Evolutionary conservation across 2,329 filamentous ascomycete species (phyloP).

Genomic region (Nigrograna mackinnonii): DNA sequence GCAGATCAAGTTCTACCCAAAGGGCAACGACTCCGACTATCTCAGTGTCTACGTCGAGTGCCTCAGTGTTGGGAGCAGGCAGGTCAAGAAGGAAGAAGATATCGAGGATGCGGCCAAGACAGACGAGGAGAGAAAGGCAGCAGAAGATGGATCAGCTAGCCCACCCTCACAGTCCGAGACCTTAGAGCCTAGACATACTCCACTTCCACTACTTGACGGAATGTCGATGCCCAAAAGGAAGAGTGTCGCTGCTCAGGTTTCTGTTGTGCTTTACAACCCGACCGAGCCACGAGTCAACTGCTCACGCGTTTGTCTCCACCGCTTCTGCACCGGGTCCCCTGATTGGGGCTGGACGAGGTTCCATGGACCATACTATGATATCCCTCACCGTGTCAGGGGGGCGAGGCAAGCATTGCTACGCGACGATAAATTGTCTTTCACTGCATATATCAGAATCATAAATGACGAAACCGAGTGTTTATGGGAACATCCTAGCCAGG

Average conservation of each 20-base stretch:
- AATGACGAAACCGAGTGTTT: slow-evolving; percentile 63
- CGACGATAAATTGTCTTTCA: slow-evolving; percentile 64
- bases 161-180: neutral
- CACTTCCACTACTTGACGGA: slow-evolving; percentile 39
- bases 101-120: neutral
- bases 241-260: slow-evolving; percentile 61
- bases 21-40: slow-evolving; percentile 61
- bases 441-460: slow-evolving; percentile 63
- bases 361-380: slow-evolving; percentile 61
- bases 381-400: slow-evolving; percentile 59
- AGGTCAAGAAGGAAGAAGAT: slow-evolving; percentile 17
- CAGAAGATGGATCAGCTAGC: slow-evolving; percentile 5
- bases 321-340: slow-evolving; percentile 60
- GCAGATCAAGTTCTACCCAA: slow-evolving; percentile 68
- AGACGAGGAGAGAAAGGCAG: neutral
- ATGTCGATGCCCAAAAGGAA: slow-evolving; percentile 43
- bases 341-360: slow-evolving; percentile 70
- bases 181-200: slow-evolving; percentile 31
- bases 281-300: slow-evolving; percentile 62
- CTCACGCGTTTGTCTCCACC: slow-evolving; percentile 60
- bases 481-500: slow-evolving; percentile 62
- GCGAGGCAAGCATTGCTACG: slow-evolving; percentile 63
- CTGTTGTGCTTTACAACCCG: slow-evolving; percentile 66
- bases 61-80: slow-evolving; percentile 47
- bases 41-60: slow-evolving; percentile 66